These are phyloP conservation scores for Teratosphaeriaceae sp. DNA, from an alignment of 2,329 filamentous ascomycete species.

Conservation along the genomic window DNA sequence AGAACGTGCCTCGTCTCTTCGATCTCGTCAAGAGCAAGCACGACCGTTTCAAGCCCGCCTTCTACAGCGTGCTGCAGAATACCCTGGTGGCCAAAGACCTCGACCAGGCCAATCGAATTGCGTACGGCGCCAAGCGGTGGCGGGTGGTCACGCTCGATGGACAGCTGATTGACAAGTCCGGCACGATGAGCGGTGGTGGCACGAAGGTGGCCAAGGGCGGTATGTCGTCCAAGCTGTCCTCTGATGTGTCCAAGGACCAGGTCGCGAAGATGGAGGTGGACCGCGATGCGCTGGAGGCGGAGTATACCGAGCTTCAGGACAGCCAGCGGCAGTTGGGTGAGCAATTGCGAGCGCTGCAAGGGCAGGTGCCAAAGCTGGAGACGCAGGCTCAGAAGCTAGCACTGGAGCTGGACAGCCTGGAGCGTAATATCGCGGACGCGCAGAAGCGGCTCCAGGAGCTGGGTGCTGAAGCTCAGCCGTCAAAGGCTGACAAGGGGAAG, in stretches of 20 bases:
- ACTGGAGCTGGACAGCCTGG: slow-evolving; percentile 81
- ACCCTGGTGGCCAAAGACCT: slow-evolving; percentile 89
- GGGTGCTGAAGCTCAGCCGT: slow-evolving; percentile 70
- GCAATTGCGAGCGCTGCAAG: slow-evolving; percentile 63
- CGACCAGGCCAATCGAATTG: slow-evolving; percentile 93
- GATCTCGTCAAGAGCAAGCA: slow-evolving; percentile 88
- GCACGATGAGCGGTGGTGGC: slow-evolving; percentile 97
- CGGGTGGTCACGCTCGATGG: slow-evolving; percentile 92
- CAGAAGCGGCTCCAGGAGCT: slow-evolving; percentile 82
- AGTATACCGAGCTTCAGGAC: slow-evolving; percentile 78
- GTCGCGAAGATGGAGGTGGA: slow-evolving; percentile 82
- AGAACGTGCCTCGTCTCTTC: slow-evolving; percentile 86
- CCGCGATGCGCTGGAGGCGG: slow-evolving; percentile 74
- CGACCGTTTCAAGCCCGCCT: slow-evolving; percentile 78
- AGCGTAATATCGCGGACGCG: slow-evolving; percentile 76
- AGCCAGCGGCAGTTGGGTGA: slow-evolving; percentile 74
- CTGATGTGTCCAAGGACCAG: slow-evolving; percentile 80
- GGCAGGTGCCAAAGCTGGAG: slow-evolving; percentile 76
- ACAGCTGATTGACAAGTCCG: slow-evolving; percentile 94
- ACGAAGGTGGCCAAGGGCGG: slow-evolving; percentile 82
- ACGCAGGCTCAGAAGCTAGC: slow-evolving; percentile 86
- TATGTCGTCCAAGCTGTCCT: slow-evolving; percentile 94
- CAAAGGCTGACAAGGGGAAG: slow-evolving; percentile 70
- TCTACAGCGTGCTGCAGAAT: slow-evolving; percentile 92
- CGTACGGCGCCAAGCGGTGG: slow-evolving; percentile 90